Percentiles rank a stretch among this genome's conserved stretches.
These are phyloP conservation scores for Spizellomyces sp. DNA, from an alignment of 192 early-diverging fungal species.

Conservation along the genomic window DNA sequence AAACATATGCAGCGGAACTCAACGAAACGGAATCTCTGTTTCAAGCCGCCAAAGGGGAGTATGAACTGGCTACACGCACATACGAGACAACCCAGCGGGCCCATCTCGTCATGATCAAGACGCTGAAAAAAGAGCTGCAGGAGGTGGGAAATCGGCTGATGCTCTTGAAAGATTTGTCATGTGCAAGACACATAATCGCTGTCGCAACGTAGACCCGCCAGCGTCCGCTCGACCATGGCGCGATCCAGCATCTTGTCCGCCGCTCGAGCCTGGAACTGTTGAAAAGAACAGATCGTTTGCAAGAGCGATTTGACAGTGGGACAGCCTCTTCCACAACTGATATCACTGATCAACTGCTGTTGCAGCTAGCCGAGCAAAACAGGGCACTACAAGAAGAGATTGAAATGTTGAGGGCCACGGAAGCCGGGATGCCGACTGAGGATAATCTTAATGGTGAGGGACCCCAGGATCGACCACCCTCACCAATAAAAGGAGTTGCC, in stretches of 20 bases:
- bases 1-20: neutral
- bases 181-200: neutral
- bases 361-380: constrained; percentile 24
- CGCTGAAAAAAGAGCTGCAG: neutral
- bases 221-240: too few relatives aligned
- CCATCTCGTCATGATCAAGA: neutral
- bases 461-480: neutral
- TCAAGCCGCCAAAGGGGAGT: neutral
- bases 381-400: constrained; percentile 15
- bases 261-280: too few relatives aligned
- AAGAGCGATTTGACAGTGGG: too few relatives aligned
- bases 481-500: neutral
- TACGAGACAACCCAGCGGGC: neutral
- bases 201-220: too few relatives aligned
- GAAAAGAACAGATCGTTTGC: too few relatives aligned
- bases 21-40: neutral
- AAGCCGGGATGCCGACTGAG: neutral
- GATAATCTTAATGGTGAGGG: neutral
- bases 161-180: neutral
- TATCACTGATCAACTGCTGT: constrained; percentile 1
- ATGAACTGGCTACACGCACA: neutral
- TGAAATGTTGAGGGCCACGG: constrained; percentile 1
- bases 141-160: neutral
- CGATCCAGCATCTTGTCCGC: too few relatives aligned
- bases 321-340: neutral